Evolutionary conservation across 2,329 filamentous ascomycete species (phyloP), one percentile per base, ranked within the genome.

Genomic region (Exserohilum rostratum): DNA sequence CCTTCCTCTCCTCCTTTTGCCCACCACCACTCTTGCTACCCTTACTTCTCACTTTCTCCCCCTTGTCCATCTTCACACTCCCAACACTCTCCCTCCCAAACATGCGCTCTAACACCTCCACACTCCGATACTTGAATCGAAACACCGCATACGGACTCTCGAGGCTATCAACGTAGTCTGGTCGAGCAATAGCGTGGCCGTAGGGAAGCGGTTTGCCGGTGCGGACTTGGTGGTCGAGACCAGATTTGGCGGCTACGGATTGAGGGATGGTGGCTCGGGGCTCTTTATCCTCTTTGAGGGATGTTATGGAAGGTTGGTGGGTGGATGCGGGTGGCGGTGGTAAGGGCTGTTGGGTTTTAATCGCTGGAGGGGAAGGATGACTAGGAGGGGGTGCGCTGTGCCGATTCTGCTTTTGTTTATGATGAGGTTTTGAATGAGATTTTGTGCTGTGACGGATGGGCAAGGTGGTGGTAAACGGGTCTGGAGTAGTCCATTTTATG

Each of bases 81-180:
- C 6, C n/a, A 38, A 2, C 13, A n/a, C n/a, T n/a, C n/a, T 20
- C 17, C 2, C 12, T 17, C 18, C 58, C 60, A 42, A 78, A 62
- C 29, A 79, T 71, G 37, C 67, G 58, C 57, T 72, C 66, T 29
- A 81, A 60, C 13, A 67, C 52, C 2, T 43, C 46, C 42, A 52
- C 53, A 15, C 69, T 74, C 2, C 79, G 73, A 53, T 80, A 81
- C 48, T 78, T 78, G 73, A 81, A 82, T n/a, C 72, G 71, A 62
- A 82, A 81, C 10, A 81, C 75, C 0, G 78, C 79, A 53, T 79
- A 81, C 20, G 73, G 70, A 13, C 49, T 61, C 1, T 67, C 66
- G 2, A 72, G 27, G 0, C 56, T 48, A 58, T 81, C 79, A 5
- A 80, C 37, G 53, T 81, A 81, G 34, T 70, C 64, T 2, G 78